Conservation (phyloP, 2,329 filamentous ascomycete species). For the Fonsecaea pedrosoi region DNA sequence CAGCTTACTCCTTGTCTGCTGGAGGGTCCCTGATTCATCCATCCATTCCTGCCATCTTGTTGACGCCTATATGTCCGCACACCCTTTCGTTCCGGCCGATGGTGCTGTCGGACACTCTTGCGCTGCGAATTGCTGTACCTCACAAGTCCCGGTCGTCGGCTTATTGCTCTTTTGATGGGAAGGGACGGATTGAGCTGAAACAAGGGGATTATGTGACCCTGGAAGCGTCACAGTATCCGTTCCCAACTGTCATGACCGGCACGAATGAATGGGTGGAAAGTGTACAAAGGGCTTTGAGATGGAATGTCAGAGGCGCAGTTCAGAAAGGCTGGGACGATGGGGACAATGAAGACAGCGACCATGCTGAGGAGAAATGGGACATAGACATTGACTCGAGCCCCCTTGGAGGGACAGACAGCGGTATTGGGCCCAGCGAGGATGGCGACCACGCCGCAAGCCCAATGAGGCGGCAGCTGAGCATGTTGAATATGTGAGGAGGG, state of each 20-base stretch:
- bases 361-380: constrained; percentile 75
- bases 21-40: constrained; percentile 95
- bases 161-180: constrained; percentile 97
- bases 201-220: constrained; percentile 97
- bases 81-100: constrained; percentile 96
- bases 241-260: constrained; percentile 91
- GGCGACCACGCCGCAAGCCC: constrained; percentile 62
- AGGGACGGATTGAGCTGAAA: constrained; percentile 88
- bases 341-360: constrained; percentile 45
- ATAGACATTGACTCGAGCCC: constrained; percentile 79
- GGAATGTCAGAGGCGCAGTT: constrained; percentile 90
- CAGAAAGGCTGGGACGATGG: constrained; percentile 80
- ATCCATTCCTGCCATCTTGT: constrained; percentile 92
- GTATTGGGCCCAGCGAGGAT: constrained; percentile 69
- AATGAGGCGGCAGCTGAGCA: constrained; percentile 74
- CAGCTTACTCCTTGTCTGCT: constrained; percentile 93
- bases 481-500: constrained; percentile 64
- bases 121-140: constrained; percentile 86
- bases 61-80: constrained; percentile 97
- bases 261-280: constrained; percentile 96
- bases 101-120: constrained; percentile 94
- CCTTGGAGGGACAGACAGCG: constrained; percentile 52
- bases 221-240: constrained; percentile 93
- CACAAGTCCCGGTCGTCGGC: constrained; percentile 85
- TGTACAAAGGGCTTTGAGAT: constrained; percentile 86